phyloP scores from a whole-genome alignment of 768 basidiomycete species.

The Russula vinacea region DNA sequence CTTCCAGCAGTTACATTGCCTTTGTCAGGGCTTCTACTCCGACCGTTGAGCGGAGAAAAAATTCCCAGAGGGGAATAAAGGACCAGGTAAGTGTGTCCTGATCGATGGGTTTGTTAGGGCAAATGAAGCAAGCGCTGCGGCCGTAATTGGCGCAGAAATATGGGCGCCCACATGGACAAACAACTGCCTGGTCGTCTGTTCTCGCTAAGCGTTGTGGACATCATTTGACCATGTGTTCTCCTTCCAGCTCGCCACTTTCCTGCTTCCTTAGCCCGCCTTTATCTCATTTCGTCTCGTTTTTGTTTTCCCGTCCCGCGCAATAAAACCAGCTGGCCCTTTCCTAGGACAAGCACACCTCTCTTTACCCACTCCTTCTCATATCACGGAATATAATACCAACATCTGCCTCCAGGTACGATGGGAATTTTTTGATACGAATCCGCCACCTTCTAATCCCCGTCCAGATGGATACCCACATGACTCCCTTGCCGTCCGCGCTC shows the following conservation, averaged over 20 bases:
- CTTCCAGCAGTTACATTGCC: neutral
- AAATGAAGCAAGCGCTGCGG: slow-evolving; percentile 15
- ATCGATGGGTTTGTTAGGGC: slow-evolving; percentile 11
- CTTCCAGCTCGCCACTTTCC: slow-evolving; percentile 15
- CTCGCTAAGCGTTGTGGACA: slow-evolving; percentile 20
- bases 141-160: slow-evolving; percentile 34
- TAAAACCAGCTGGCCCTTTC: slow-evolving; percentile 9
- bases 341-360: neutral
- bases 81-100: slow-evolving; percentile 17
- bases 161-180: slow-evolving; percentile 48
- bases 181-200: slow-evolving; percentile 39
- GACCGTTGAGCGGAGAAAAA: neutral
- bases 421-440: too few species aligned
- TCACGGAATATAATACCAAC: neutral
- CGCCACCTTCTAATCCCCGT: neutral
- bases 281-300: neutral
- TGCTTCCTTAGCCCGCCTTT: neutral
- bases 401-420: neutral
- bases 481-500: neutral
- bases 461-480: slow-evolving; percentile 5
- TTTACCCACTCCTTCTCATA: neutral
- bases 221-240: slow-evolving; percentile 20
- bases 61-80: neutral
- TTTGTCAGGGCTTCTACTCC: neutral
- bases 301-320: neutral